Base-by-base conservation (phyloP, 2,329 filamentous ascomycete species). In the Pestalotiopsis sp. region DNA sequence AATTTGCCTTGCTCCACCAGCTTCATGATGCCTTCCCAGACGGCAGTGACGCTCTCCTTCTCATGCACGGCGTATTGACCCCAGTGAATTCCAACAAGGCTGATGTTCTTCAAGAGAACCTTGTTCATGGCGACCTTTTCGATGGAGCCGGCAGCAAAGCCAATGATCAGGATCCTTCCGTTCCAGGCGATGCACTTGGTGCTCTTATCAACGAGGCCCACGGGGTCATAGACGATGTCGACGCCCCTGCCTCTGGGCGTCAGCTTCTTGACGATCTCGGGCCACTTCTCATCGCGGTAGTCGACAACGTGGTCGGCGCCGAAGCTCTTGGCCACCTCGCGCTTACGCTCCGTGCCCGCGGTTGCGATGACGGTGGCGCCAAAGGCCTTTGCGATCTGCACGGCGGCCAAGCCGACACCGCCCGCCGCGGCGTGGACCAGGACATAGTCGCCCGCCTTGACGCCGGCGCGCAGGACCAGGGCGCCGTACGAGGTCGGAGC, bases 141-240 rank as follows among this genome's bases (percentile, higher is more conserved):
- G 72, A 98, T 97, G 64, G 84, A 85, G 0, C 93, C 93, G 0
- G 90, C 92, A 0, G 94, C 94, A 77, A 98, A 98, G 0, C 95
- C 95, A 72, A 98, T 91, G 4, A 98, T 89, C 57, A 98, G 81
- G 66, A 98, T 86, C 13, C 94, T 87, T 1, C 93, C 95, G 78
- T 97, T 97, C 94, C 94, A 98, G 3, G 94, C 92, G 3, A 92
- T 93, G 81, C 95, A 98, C 81, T 97, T 97, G 73, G 94, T 92
- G 73, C 91, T 94, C 76, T 89, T 87, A 72, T 97, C 94, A 63
- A 98, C 93, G 77, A 98, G 82, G 1, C 95, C 95, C 1, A 98
- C 95, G 13, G 95, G 94, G 78, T 98, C 95, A 81, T 94, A 98
- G 24, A 98, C 94, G 64, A 98, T 93, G 79, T 98, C 94, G 20